Conservation (phyloP, 1,284 basidiomycete species). For the Ustilago hordei region DNA sequence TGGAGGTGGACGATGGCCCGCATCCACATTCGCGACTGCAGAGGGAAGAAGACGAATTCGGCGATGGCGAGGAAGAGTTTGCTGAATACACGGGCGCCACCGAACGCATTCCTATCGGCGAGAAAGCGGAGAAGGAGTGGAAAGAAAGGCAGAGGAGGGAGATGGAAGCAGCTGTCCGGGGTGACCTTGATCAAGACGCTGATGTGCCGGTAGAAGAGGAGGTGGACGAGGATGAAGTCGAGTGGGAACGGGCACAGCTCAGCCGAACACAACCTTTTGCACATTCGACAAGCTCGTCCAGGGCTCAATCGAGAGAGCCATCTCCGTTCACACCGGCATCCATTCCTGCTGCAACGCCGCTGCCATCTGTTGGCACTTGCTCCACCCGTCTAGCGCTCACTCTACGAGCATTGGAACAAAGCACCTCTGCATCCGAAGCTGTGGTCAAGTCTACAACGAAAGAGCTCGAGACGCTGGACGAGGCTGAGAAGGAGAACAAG, state of each 20-base stretch:
- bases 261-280: conserved; percentile 36
- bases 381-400: conserved; percentile 46
- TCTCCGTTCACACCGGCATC: conserved; percentile 53
- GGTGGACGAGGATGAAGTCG: conserved; percentile 79
- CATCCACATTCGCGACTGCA: conserved; percentile 60
- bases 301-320: conserved; percentile 27
- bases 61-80: conserved; percentile 63
- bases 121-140: conserved; percentile 43
- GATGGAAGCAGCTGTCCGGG: conserved; percentile 42
- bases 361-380: conserved; percentile 57
- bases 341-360: conserved; percentile 46
- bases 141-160: conserved; percentile 40
- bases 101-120: conserved; percentile 61
- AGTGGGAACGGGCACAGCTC: conserved; percentile 65
- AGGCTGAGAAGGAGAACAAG: conserved; percentile 55
- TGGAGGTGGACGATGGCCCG: conserved; percentile 41
- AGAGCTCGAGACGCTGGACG: conserved; percentile 40
- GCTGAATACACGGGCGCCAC: conserved; percentile 63
- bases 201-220: conserved; percentile 74
- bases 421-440: conserved; percentile 29
- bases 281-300: neutral
- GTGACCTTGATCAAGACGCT: conserved; percentile 38
- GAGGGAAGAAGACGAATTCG: conserved; percentile 64
- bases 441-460: conserved; percentile 26
- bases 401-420: conserved; percentile 41